Evolutionary conservation across 2,329 filamentous ascomycete species (phyloP).

Genomic region (Colletotrichum caudatum): DNA sequence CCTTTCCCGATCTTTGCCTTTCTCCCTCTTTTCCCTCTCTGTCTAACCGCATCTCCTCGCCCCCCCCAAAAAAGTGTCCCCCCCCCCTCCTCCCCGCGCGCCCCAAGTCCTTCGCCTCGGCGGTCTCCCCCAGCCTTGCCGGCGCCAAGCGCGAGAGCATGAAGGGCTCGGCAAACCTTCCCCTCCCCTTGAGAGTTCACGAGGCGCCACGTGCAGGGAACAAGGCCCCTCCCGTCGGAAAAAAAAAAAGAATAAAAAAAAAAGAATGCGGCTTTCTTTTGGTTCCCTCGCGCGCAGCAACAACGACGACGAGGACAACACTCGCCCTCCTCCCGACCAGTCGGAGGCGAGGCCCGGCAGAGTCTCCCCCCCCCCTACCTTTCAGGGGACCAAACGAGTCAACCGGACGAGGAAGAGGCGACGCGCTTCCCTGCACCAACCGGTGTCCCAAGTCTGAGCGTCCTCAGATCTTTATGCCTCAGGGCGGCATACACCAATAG

Average conservation of each 20-base stretch:
- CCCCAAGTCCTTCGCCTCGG: conserved; percentile 2
- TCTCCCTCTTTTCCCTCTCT: too few species aligned
- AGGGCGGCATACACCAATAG: conserved; percentile 38
- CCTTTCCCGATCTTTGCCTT: not conserved
- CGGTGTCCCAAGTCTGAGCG: conserved; percentile 40
- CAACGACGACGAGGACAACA: not conserved
- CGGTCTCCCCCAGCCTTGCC: conserved; percentile 39
- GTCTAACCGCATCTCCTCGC: not conserved
- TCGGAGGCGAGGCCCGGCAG: conserved; percentile 34
- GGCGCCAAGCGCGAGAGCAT: conserved; percentile 38
- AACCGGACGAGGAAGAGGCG: conserved; percentile 23
- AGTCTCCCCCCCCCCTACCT: conserved; percentile 24
- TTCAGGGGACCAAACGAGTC: conserved; percentile 38
- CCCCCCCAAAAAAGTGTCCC: conserved; percentile 8
- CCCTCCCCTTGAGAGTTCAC: conserved; percentile 26
- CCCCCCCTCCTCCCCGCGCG: too few species aligned
- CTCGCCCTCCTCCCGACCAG: conserved; percentile 23
- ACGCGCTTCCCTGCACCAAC: conserved; percentile 31
- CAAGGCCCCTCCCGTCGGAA: not conserved
- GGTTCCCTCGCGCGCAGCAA: too few species aligned
- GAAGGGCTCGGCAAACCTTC: conserved; percentile 41
- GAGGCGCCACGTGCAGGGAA: conserved; percentile 36
- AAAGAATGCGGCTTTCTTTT: too few species aligned
- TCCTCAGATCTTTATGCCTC: conserved; percentile 41
- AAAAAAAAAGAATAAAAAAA: too few species aligned